Conservation (phyloP, 2,329 filamentous ascomycete genomes). For the Aspergillus pseudonomiae region DNA sequence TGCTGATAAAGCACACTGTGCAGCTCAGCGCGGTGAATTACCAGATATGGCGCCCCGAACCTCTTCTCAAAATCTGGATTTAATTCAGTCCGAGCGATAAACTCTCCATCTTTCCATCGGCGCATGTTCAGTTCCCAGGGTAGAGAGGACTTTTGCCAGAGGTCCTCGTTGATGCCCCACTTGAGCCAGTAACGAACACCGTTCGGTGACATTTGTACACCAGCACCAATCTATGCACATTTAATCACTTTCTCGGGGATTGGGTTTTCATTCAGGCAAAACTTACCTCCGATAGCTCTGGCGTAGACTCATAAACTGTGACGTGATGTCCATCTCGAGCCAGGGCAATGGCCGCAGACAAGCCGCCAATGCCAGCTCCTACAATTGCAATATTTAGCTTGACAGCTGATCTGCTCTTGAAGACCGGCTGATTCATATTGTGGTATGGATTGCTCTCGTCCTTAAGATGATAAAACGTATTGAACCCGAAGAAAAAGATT, state of each 20-base stretch:
- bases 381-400: neutral
- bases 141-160: constrained; percentile 19
- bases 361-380: neutral
- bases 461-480: neutral
- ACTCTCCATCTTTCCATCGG: constrained; percentile 40
- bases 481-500: neutral
- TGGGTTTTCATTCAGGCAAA: neutral
- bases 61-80: constrained; percentile 31
- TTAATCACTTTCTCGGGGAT: neutral
- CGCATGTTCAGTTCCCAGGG: constrained; percentile 39
- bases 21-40: no score
- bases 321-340: neutral
- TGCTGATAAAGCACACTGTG: no score
- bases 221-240: constrained; percentile 33
- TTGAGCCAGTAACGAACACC: constrained; percentile 43
- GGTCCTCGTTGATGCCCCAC: constrained; percentile 40
- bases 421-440: neutral
- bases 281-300: neutral
- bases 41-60: no score
- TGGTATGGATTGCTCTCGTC: neutral
- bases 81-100: constrained; percentile 37
- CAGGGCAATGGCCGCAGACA: neutral
- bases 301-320: neutral
- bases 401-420: neutral
- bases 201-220: constrained; percentile 47